Conservation (phyloP, 208 protist genomes). For the Acanthamoeba lenticulata region DNA sequence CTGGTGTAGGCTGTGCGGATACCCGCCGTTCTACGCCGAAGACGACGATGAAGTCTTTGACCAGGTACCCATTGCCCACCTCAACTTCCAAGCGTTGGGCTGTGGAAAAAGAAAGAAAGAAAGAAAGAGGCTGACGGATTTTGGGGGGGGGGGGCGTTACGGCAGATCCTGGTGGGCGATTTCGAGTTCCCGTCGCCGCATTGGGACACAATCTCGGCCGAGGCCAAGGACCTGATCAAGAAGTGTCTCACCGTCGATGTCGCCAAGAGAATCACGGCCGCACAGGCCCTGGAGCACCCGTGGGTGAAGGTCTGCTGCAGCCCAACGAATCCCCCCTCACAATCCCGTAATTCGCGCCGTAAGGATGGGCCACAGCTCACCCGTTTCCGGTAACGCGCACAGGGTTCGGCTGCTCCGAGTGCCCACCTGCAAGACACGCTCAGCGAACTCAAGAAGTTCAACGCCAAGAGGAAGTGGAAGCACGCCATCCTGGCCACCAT, state of each 20-base stretch:
- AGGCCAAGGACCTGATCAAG: constrained; percentile 81
- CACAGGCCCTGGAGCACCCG: constrained; percentile 81
- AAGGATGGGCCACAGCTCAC: neutral
- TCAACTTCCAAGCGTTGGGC: no score
- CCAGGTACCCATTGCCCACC: neutral
- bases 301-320: constrained; percentile 70
- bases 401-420: neutral
- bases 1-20: constrained; percentile 72
- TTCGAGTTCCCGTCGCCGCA: constrained; percentile 77
- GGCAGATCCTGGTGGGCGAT: constrained; percentile 70
- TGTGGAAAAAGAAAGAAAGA: no score
- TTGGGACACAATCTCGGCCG: neutral
- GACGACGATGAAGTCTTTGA: constrained; percentile 79
- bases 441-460: constrained; percentile 67
- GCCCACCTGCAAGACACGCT: constrained; percentile 35
- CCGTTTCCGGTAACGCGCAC: neutral
- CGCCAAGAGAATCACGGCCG: constrained; percentile 76
- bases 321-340: neutral
- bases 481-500: constrained; percentile 50
- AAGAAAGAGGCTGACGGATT: constrained; percentile 3
- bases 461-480: constrained; percentile 69
- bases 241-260: constrained; percentile 79
- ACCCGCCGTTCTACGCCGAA: constrained; percentile 80
- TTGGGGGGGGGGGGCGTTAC: neutral
- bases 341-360: neutral